Evolutionary conservation across 164 flowering plant species (phyloP).

Genomic region (Kalanchoe fedtschenkoi): DNA sequence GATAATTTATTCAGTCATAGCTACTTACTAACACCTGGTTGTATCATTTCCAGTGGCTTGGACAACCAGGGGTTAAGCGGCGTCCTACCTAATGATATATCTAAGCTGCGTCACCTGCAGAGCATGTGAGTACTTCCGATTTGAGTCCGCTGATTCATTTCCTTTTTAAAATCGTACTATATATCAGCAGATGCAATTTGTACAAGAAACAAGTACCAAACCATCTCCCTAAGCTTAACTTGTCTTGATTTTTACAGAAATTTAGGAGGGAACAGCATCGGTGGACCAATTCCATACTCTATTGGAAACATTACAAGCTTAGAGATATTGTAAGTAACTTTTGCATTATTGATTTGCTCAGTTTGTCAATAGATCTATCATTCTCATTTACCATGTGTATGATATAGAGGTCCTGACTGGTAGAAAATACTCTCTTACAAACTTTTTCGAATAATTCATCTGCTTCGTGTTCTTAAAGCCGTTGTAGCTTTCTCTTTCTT

Average conservation of each 20-base stretch:
- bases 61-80: slow-evolving; percentile 93
- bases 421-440: no score
- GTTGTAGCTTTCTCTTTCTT: no score
- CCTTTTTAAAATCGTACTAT: background rate
- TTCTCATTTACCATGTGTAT: background rate
- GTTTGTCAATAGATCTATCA: background rate
- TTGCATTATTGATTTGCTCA: background rate
- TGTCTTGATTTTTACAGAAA: slow-evolving; percentile 36
- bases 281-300: slow-evolving; percentile 65
- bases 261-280: slow-evolving; percentile 80
- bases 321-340: slow-evolving; percentile 56
- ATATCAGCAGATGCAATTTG: background rate
- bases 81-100: slow-evolving; percentile 65
- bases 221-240: background rate
- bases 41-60: slow-evolving; percentile 44
- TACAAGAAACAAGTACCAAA: background rate
- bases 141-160: background rate
- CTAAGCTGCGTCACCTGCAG: slow-evolving; percentile 59
- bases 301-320: slow-evolving; percentile 58
- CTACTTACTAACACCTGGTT: background rate
- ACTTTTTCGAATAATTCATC: no score
- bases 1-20: no score
- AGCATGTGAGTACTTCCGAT: slow-evolving; percentile 89
- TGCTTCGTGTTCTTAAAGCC: no score
- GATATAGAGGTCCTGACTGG: no score